These are phyloP conservation scores for Sarocladium brachiariae DNA, from an alignment of 2,329 filamentous ascomycete genomes.

Conservation along the genomic window DNA sequence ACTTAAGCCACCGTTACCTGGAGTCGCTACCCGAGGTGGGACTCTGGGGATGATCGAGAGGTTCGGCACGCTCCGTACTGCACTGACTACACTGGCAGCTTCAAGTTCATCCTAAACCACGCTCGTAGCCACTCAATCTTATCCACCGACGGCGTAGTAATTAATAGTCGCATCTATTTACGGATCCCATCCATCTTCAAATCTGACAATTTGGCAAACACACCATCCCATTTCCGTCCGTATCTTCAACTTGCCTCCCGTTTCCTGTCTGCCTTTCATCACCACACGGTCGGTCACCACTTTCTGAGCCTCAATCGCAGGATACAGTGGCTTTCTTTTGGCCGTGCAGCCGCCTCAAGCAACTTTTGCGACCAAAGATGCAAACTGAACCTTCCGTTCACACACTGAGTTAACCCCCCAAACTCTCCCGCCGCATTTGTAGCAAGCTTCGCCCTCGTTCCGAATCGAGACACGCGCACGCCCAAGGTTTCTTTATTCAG, in stretches of 20 bases:
- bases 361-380: neutral
- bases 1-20: too few species aligned
- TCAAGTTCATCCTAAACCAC: too few species aligned
- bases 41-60: too few species aligned
- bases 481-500: too few species aligned
- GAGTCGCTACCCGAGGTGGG: too few species aligned
- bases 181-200: too few species aligned
- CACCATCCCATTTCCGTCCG: neutral
- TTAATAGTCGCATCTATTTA: too few species aligned
- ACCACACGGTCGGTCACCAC: neutral
- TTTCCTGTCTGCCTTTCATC: neutral
- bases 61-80: too few species aligned
- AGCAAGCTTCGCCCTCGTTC: neutral
- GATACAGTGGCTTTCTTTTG: too few species aligned
- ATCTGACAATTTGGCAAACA: neutral
- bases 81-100: too few species aligned
- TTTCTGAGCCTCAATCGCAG: neutral
- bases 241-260: neutral
- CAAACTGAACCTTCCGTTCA: neutral
- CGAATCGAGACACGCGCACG: neutral
- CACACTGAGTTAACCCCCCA: neutral
- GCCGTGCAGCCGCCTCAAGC: neutral
- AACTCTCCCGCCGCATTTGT: neutral
- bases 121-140: too few species aligned
- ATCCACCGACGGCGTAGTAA: too few species aligned